Percentiles rank a stretch among this genome's conserved stretches.
These are phyloP conservation scores for Auricularia cornea DNA, from an alignment of 768 basidiomycete species.

Conservation along the genomic window DNA sequence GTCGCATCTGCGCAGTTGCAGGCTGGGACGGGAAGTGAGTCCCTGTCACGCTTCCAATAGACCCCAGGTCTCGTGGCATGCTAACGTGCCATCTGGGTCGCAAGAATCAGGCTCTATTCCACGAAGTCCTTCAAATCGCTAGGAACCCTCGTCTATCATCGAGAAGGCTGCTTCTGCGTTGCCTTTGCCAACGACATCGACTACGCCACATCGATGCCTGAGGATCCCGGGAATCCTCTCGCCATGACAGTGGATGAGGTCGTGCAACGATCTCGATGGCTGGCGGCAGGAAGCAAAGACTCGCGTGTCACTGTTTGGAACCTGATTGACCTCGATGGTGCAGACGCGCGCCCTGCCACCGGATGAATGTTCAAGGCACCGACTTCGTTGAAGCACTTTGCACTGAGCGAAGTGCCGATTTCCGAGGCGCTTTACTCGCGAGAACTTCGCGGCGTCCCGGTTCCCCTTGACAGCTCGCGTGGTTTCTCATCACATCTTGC, in stretches of 20 bases:
- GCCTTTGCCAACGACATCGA: slow-evolving; percentile 46
- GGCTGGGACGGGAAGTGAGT: slow-evolving; percentile 92
- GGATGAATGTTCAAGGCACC: not conserved
- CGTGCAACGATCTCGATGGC: slow-evolving; percentile 17
- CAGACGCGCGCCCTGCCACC: not conserved
- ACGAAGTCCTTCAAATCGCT: slow-evolving; percentile 73
- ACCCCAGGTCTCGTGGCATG: not conserved
- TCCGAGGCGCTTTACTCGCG: not conserved
- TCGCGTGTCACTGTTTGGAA: not conserved
- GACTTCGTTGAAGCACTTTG: not conserved
- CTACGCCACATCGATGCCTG: slow-evolving; percentile 4
- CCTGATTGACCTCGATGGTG: not conserved
- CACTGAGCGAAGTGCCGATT: not conserved
- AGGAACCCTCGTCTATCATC: slow-evolving; percentile 79
- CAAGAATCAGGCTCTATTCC: slow-evolving; percentile 74
- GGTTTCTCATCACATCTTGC: not conserved
- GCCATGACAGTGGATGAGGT: slow-evolving; percentile 7
- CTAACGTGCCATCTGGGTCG: not conserved
- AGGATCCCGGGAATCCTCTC: slow-evolving; percentile 13
- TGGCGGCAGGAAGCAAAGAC: slow-evolving; percentile 34
- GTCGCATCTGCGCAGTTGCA: slow-evolving; percentile 74
- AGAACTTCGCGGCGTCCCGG: not conserved
- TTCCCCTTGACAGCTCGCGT: not conserved
- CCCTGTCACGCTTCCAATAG: not conserved
- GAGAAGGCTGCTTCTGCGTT: slow-evolving; percentile 63